Evolutionary conservation across 208 protist genomes (phyloP).

Genomic region (Trypanosoma rangeli): DNA sequence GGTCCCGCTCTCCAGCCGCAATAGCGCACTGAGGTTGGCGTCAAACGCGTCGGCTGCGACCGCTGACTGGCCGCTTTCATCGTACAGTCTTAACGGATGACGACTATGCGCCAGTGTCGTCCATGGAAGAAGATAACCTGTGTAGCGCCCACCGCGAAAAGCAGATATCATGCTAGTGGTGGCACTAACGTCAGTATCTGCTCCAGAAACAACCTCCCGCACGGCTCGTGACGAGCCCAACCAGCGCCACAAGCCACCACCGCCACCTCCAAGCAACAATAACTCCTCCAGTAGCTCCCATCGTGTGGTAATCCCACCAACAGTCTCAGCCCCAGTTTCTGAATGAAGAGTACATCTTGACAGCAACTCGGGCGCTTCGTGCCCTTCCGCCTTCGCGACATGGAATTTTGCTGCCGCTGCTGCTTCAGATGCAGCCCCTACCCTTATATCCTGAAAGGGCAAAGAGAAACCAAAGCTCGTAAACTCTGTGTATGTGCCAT

Average conservation of each 20-base stretch:
- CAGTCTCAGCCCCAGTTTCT: too few species aligned
- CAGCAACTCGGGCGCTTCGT: background rate
- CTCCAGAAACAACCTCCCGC: conserved; percentile 18
- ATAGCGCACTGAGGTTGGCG: conserved; percentile 33
- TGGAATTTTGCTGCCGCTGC: background rate
- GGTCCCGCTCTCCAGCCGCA: conserved; percentile 16
- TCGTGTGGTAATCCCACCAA: background rate
- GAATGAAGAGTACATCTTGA: conserved; percentile 3
- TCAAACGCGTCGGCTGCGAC: conserved; percentile 44
- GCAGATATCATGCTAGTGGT: background rate
- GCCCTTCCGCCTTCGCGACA: background rate
- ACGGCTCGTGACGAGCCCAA: conserved; percentile 52
- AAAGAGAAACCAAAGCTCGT: conserved; percentile 20
- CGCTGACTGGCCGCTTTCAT: conserved; percentile 70
- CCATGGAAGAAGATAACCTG: conserved; percentile 73
- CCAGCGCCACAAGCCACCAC: conserved; percentile 47
- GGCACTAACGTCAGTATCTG: background rate
- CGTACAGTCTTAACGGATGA: conserved; percentile 78
- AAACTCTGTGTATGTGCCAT: conserved; percentile 29
- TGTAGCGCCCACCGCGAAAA: background rate
- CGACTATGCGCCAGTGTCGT: conserved; percentile 55
- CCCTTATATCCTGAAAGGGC: background rate
- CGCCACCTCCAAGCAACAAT: conserved; percentile 16
- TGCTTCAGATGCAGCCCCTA: background rate
- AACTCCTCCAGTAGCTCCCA: conserved; percentile 63